These are phyloP conservation scores for Penicillium sp. DNA, from an alignment of 2,329 filamentous ascomycete species.

Conservation along the genomic window DNA sequence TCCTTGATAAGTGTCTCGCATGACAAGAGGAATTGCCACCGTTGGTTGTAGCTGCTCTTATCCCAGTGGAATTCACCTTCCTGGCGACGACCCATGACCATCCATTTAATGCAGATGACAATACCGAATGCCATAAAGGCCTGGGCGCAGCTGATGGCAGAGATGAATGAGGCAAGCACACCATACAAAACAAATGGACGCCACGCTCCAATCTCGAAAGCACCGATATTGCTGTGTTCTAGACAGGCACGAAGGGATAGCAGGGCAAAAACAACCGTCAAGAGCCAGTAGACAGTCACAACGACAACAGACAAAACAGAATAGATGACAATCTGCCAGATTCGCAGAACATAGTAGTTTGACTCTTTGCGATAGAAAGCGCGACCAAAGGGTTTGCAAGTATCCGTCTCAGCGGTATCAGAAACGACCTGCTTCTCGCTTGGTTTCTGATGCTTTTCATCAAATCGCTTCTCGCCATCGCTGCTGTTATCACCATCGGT, in stretches of 20 bases:
- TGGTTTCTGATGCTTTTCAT: background rate
- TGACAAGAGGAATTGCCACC: slow-evolving; percentile 60
- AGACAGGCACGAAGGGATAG: slow-evolving; percentile 44
- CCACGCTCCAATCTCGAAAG: slow-evolving; percentile 37
- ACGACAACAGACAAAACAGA: slow-evolving; percentile 53
- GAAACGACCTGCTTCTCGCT: background rate
- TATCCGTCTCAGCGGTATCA: slow-evolving; percentile 14
- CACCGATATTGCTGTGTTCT: slow-evolving; percentile 24
- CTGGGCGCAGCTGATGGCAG: slow-evolving; percentile 47
- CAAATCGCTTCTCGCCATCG: slow-evolving; percentile 12
- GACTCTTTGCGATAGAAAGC: slow-evolving; percentile 59
- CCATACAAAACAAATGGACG: slow-evolving; percentile 43
- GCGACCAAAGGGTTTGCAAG: slow-evolving; percentile 56
- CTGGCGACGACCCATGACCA: slow-evolving; percentile 54
- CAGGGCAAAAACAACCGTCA: slow-evolving; percentile 55
- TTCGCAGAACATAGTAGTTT: slow-evolving; percentile 56
- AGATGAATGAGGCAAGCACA: slow-evolving; percentile 15
- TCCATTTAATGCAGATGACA: slow-evolving; percentile 57
- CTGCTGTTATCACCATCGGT: slow-evolving; percentile 12
- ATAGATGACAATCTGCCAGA: slow-evolving; percentile 56
- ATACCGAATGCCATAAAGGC: slow-evolving; percentile 49
- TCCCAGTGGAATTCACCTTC: slow-evolving; percentile 64
- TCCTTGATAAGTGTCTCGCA: slow-evolving; percentile 56
- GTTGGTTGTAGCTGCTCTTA: slow-evolving; percentile 60
- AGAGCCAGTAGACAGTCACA: slow-evolving; percentile 54